Conservation (phyloP, 2,329 filamentous ascomycete species). For the Claviceps sp. region DNA sequence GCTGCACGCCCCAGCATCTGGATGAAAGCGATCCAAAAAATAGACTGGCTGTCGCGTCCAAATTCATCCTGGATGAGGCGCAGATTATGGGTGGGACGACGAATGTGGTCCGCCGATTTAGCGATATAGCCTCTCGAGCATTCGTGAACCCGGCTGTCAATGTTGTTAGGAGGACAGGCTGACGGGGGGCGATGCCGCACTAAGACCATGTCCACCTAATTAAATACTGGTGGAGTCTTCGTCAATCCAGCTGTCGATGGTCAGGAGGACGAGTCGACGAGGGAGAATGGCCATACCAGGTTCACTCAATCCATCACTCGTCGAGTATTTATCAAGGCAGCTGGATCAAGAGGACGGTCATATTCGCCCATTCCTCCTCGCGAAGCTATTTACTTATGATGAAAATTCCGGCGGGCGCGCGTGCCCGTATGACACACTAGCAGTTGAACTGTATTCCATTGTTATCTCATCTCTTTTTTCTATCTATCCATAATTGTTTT, state of each 20-base stretch:
- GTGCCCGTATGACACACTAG: too few relatives aligned
- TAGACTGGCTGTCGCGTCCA: slow-evolving; percentile 54
- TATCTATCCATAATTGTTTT: slow-evolving; percentile 13
- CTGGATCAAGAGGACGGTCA: too few relatives aligned
- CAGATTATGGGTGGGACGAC: slow-evolving; percentile 54
- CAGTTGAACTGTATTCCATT: too few relatives aligned
- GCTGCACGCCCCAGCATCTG: slow-evolving; percentile 42
- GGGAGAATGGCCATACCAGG: neutral
- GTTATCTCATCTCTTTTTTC: neutral
- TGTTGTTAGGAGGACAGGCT: slow-evolving; percentile 19
- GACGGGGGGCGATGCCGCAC: neutral
- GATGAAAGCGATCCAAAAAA: slow-evolving; percentile 55
- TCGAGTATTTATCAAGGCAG: too few relatives aligned
- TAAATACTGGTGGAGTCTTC: too few relatives aligned
- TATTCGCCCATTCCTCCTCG: too few relatives aligned
- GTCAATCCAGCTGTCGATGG: too few relatives aligned
- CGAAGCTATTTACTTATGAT: too few relatives aligned
- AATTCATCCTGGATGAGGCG: slow-evolving; percentile 54
- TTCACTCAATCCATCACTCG: neutral
- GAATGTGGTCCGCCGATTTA: slow-evolving; percentile 57
- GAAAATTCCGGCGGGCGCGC: too few relatives aligned
- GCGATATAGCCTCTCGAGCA: slow-evolving; percentile 50
- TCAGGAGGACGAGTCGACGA: neutral
- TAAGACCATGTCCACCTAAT: too few relatives aligned
- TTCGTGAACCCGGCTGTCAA: slow-evolving; percentile 42